Conservation (phyloP, 768 basidiomycete genomes). For the Suillus weaverae region DNA sequence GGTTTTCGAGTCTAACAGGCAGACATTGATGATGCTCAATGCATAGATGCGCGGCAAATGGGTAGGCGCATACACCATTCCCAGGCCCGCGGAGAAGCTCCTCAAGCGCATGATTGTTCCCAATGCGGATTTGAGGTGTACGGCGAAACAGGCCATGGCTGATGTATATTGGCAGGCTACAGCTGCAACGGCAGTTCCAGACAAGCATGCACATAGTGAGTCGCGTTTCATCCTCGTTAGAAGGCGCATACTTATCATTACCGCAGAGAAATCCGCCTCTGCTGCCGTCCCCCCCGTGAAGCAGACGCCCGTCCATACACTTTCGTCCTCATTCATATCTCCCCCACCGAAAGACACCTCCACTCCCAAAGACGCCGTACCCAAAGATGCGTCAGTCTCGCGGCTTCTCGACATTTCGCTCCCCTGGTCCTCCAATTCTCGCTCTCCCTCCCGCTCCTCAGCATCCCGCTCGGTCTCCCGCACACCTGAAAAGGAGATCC, state of each 20-base stretch:
- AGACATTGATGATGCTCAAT: background rate
- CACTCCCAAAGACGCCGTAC: slow-evolving; percentile 17
- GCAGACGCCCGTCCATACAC: slow-evolving; percentile 18
- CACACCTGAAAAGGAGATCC: slow-evolving; percentile 5
- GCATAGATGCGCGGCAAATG: slow-evolving; percentile 74
- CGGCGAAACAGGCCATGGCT: slow-evolving; percentile 59
- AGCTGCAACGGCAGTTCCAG: slow-evolving; percentile 26
- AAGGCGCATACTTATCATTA: slow-evolving; percentile 1
- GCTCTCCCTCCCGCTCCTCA: slow-evolving; percentile 17
- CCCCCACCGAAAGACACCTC: slow-evolving; percentile 22
- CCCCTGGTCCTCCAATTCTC: slow-evolving; percentile 31
- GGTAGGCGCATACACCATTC: slow-evolving; percentile 71
- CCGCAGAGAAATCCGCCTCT: slow-evolving; percentile 37
- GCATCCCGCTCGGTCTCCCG: slow-evolving; percentile 18
- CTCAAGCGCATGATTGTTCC: slow-evolving; percentile 78
- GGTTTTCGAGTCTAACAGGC: background rate
- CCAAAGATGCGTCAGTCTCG: slow-evolving; percentile 25
- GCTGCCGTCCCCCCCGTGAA: slow-evolving; percentile 12
- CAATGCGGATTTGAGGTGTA: slow-evolving; percentile 79
- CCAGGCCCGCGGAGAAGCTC: slow-evolving; percentile 60
- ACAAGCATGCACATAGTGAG: slow-evolving; percentile 42
- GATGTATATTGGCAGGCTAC: slow-evolving; percentile 65
- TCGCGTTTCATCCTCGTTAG: background rate
- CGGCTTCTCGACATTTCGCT: slow-evolving; percentile 36
- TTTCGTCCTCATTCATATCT: slow-evolving; percentile 21